Conservation (phyloP, 2,329 filamentous ascomycete species). For the Xylariaceae sp. region DNA sequence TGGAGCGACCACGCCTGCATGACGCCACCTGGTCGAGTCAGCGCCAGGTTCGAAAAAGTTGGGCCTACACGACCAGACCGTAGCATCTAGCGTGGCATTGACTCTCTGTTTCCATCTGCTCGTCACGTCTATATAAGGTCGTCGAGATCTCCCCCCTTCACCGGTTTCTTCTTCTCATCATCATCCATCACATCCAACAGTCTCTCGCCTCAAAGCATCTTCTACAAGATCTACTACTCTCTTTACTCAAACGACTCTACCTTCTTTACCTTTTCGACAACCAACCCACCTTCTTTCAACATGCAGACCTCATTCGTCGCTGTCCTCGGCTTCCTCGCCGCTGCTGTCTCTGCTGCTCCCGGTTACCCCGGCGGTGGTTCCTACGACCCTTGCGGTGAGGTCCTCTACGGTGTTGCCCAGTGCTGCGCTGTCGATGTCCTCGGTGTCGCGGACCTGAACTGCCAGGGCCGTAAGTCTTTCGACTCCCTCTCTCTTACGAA, state of each 20-base stretch:
- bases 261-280: slow-evolving; percentile 3
- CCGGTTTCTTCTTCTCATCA: not conserved
- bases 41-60: not conserved
- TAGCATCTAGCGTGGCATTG: not conserved
- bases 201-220: slow-evolving; percentile 3
- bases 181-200: slow-evolving; percentile 15
- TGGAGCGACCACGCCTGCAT: slow-evolving; percentile 13
- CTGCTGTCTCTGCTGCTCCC: slow-evolving; percentile 22
- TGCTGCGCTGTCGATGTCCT: slow-evolving; percentile 61
- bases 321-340: slow-evolving; percentile 26
- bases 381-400: slow-evolving; percentile 38
- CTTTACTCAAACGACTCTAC: not conserved
- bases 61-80: not conserved
- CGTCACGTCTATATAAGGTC: slow-evolving; percentile 19
- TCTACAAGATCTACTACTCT: slow-evolving; percentile 8
- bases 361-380: slow-evolving; percentile 4
- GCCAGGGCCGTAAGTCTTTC: slow-evolving; percentile 37
- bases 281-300: slow-evolving; percentile 19
- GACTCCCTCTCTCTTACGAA: not conserved
- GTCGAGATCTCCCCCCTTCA: slow-evolving; percentile 6
- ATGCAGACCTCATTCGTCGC: slow-evolving; percentile 27
- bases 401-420: slow-evolving; percentile 41
- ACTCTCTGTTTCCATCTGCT: not conserved
- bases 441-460: slow-evolving; percentile 39
- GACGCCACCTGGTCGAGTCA: slow-evolving; percentile 10